Percentiles rank a stretch among this genome's conserved stretches.
Conservation (phyloP, 2,329 filamentous ascomycete genomes). For the Polytolypa hystricis region DNA sequence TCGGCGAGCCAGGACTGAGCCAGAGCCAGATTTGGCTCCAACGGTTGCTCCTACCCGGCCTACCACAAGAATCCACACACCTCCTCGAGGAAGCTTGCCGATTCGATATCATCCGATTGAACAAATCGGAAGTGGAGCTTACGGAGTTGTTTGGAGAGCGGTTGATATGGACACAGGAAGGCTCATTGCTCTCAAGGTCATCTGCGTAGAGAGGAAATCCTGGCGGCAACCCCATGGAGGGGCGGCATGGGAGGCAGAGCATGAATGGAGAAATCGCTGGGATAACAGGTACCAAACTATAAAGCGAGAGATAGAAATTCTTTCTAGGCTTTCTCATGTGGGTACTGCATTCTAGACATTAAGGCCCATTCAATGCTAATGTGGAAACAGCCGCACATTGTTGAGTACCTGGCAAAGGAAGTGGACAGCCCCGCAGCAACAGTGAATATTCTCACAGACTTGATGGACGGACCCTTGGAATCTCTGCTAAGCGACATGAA, state of each 20-base stretch:
- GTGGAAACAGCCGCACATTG: slow-evolving; percentile 12
- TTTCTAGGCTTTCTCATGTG: neutral
- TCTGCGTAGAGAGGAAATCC: too few species aligned
- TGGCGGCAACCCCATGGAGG: slow-evolving; percentile 2
- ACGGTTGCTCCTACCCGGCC: neutral
- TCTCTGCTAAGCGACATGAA: slow-evolving; percentile 12
- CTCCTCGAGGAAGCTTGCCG: slow-evolving; percentile 1
- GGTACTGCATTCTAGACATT: neutral
- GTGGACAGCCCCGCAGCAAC: slow-evolving; percentile 3
- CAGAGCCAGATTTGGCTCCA: too few species aligned
- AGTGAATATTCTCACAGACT: slow-evolving; percentile 12
- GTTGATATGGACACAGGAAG: slow-evolving; percentile 6
- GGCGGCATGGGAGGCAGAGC: neutral
- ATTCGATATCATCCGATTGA: slow-evolving; percentile 10
- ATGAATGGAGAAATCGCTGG: too few species aligned
- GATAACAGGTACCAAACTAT: neutral
- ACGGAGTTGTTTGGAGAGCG: slow-evolving; percentile 10
- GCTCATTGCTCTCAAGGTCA: slow-evolving; percentile 8
- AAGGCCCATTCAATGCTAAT: neutral
- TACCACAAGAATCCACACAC: neutral
- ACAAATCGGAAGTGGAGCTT: slow-evolving; percentile 11
- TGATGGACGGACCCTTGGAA: slow-evolving; percentile 12
- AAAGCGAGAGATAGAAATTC: slow-evolving; percentile 2
- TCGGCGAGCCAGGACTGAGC: neutral
- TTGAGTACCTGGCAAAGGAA: slow-evolving; percentile 6